A percentile compares a stretch with the other conserved stretches of the same genome.
Conservation (phyloP, 2,329 filamentous ascomycete genomes). For the Alternaria brassicicola region DNA sequence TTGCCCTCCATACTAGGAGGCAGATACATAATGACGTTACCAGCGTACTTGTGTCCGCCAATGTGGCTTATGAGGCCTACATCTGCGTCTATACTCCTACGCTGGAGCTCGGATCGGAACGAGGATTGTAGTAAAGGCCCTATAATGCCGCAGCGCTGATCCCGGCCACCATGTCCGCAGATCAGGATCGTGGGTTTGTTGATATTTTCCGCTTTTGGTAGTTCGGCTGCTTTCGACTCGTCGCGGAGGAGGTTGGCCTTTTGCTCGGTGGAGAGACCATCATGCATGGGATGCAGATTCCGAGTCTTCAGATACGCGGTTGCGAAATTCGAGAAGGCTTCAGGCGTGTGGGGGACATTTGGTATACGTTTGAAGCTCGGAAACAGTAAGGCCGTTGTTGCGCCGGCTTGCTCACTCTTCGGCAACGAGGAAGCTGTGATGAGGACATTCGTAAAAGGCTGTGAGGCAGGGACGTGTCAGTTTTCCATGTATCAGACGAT, state of each 20-base stretch:
- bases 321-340: conserved; percentile 62
- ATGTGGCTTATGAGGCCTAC: conserved; percentile 79
- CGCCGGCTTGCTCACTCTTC: conserved; percentile 33
- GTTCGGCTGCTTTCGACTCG: conserved; percentile 53
- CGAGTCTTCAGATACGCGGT: conserved; percentile 70
- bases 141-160: conserved; percentile 80
- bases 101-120: conserved; percentile 67
- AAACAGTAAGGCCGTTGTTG: conserved; percentile 68
- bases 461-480: not conserved
- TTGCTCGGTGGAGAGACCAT: conserved; percentile 61
- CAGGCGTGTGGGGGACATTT: conserved; percentile 67
- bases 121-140: conserved; percentile 74
- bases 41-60: conserved; percentile 84
- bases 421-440: conserved; percentile 76
- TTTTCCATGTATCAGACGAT: not conserved
- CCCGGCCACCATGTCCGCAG: conserved; percentile 84
- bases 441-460: conserved; percentile 85
- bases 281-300: conserved; percentile 66
- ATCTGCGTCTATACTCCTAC: conserved; percentile 60
- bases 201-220: conserved; percentile 61
- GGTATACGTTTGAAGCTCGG: conserved; percentile 84
- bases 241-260: conserved; percentile 54
- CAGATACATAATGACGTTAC: conserved; percentile 82
- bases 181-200: conserved; percentile 66
- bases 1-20: conserved; percentile 61